Evolutionary conservation across 2,329 filamentous ascomycete species (phyloP), one percentile per base, ranked within the genome.

Genomic region (Dactylellina drechsleri): DNA sequence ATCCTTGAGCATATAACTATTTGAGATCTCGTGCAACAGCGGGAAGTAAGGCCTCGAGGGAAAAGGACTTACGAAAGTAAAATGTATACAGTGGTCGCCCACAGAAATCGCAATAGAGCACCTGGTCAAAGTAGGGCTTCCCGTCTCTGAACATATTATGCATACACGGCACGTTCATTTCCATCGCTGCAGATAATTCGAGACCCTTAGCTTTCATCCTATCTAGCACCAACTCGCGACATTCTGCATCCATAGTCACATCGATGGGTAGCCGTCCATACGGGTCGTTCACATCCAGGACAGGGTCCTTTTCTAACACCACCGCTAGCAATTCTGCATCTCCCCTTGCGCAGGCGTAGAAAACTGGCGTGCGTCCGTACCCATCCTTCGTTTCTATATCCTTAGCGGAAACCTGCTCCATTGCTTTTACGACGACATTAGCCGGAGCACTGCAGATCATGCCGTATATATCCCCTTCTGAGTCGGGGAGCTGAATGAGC

Each of bases 1-100:
- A 23, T 23, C 23, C 23, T 23, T 23, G 23, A n/a, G 3, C 13
- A 62, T 10, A 16, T 15, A 16, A 5, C 20, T 16, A 40, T 6
- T 16, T 58, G 20, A 41, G 40, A 13, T 23, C 15, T 5, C 31
- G 5, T 56, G 16, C 1, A 47, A 47, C 16, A 47, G 43, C 13
- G 4, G 16, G 13, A 47, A 47, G 13, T 5, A 47, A 18, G 23
- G 23, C 23, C n/a, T n/a, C n/a, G 3, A 45, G 41, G 26, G 7
- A 13, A 56, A 50, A 23, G 23, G 10, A 67, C 56, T 67, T 60
- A 67, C 64, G 64, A 28, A 36, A 67, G 20, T 59, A 67, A 28
- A 59, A 60, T 10, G 56, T 52, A 10, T 41, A 12, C 2, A 67
- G 2, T 3, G 2, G 23, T 40, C 43, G 10, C 1, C 64, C 64